A percentile compares a stretch with the other conserved stretches of the same genome.
phyloP scores from a whole-genome alignment of 1,284 basidiomycete genomes.

The Leccinum griseonigrum region DNA sequence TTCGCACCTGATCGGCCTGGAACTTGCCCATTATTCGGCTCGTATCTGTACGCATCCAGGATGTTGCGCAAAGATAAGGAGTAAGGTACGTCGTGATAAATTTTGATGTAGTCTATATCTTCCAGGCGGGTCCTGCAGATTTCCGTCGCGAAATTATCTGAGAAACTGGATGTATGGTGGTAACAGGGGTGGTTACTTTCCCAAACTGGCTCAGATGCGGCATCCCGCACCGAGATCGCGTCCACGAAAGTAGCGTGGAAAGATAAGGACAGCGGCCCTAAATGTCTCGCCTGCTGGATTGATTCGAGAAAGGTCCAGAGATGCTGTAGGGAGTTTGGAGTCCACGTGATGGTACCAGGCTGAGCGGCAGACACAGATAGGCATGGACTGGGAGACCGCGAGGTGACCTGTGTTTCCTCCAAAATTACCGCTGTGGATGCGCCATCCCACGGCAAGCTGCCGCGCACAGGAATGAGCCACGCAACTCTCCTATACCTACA shows the following conservation, averaged over 20 bases:
- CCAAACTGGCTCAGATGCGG: slow-evolving; percentile 16
- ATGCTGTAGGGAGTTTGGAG: slow-evolving; percentile 38
- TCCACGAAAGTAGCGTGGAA: slow-evolving; percentile 41
- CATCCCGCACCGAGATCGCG: slow-evolving; percentile 10
- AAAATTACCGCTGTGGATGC: slow-evolving; percentile 46
- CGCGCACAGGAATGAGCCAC: slow-evolving; percentile 67
- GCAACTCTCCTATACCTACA: slow-evolving; percentile 43
- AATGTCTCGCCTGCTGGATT: slow-evolving; percentile 36
- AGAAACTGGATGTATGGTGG: slow-evolving; percentile 5
- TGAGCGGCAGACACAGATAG: slow-evolving; percentile 16
- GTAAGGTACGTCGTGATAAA: slow-evolving; percentile 55
- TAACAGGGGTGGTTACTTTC: slow-evolving; percentile 23
- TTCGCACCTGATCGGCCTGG: slow-evolving; percentile 27
- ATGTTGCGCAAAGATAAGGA: slow-evolving; percentile 50
- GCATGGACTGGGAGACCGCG: slow-evolving; percentile 16
- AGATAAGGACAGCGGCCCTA: slow-evolving; percentile 53
- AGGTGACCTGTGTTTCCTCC: slow-evolving; percentile 20
- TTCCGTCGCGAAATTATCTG: slow-evolving; percentile 13
- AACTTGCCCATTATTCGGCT: slow-evolving; percentile 6
- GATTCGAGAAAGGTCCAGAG: slow-evolving; percentile 56
- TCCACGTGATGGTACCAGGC: slow-evolving; percentile 47
- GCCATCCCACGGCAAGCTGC: slow-evolving; percentile 48
- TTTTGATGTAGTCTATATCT: slow-evolving; percentile 53
- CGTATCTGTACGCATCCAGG: slow-evolving; percentile 47
- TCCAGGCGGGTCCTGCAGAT: slow-evolving; percentile 28